phyloP scores from a whole-genome alignment of 139 green algal genomes.

The Coccomyxa sp. region DNA sequence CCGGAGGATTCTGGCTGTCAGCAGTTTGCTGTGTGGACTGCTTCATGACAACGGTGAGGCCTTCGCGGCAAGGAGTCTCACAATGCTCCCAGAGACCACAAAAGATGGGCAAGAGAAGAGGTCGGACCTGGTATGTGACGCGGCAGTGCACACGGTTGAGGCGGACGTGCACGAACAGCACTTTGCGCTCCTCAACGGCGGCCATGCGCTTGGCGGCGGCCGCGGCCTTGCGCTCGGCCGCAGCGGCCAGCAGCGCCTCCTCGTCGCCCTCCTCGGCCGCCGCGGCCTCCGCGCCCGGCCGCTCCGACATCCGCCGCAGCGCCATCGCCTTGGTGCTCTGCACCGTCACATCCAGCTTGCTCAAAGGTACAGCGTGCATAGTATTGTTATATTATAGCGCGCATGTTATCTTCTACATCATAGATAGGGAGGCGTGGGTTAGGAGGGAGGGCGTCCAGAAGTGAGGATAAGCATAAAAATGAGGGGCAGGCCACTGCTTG shows the following conservation, averaged over 20 bases:
- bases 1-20: background rate
- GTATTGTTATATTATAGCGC: no score
- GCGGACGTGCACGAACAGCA: conserved; percentile 68
- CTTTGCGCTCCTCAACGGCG: background rate
- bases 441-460: no score
- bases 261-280: background rate
- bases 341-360: no score
- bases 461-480: no score
- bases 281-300: background rate
- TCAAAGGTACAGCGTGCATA: no score
- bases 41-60: no score
- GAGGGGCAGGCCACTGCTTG: no score
- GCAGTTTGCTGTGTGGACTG: no score
- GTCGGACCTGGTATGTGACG: conserved; percentile 52
- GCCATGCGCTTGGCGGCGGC: background rate
- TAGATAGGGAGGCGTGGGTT: no score
- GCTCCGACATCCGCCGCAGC: background rate
- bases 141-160: conserved; percentile 70
- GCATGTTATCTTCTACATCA: no score
- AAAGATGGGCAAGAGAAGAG: background rate
- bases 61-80: background rate
- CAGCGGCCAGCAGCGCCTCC: background rate
- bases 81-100: background rate
- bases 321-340: no score
- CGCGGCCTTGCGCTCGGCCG: conserved; percentile 17